phyloP scores from a whole-genome alignment of 495 filamentous ascomycete species.

The Cudoniella acicularis region DNA sequence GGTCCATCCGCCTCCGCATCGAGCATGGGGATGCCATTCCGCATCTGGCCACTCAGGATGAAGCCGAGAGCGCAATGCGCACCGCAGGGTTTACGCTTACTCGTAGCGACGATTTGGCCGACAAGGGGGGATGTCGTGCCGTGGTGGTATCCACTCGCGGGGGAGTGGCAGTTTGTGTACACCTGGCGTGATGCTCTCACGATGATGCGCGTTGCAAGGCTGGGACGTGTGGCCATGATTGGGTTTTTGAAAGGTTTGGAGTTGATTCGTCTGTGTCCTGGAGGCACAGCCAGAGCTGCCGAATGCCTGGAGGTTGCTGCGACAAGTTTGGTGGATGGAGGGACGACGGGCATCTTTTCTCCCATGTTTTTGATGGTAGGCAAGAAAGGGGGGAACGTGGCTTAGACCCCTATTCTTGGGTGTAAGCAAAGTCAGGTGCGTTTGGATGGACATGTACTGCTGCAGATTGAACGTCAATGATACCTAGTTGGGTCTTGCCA shows the following conservation, averaged over 20 bases:
- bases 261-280: conserved; percentile 67
- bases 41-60: conserved; percentile 94
- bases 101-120: conserved; percentile 86
- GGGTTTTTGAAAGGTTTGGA: conserved; percentile 78
- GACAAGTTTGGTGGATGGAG: conserved; percentile 87
- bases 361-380: conserved; percentile 4
- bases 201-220: conserved; percentile 85
- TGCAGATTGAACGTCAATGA: no score
- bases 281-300: conserved; percentile 92
- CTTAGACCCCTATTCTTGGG: no score
- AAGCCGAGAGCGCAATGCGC: conserved; percentile 68
- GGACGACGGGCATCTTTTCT: conserved; percentile 53
- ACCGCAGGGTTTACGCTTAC: conserved; percentile 83
- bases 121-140: conserved; percentile 72
- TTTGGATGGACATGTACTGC: no score
- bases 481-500: no score
- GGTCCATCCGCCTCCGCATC: conserved; percentile 88
- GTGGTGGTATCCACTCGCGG: conserved; percentile 94
- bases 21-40: conserved; percentile 96
- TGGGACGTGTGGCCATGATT: conserved; percentile 73
- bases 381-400: no score
- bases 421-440: no score
- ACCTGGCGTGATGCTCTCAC: conserved; percentile 76
- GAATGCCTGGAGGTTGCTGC: conserved; percentile 80
- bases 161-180: conserved; percentile 76